A percentile compares a stretch with the other conserved stretches of the same genome.
phyloP scores from a whole-genome alignment of 176 grass and related monocot genomes.

The Musa beccarii region DNA sequence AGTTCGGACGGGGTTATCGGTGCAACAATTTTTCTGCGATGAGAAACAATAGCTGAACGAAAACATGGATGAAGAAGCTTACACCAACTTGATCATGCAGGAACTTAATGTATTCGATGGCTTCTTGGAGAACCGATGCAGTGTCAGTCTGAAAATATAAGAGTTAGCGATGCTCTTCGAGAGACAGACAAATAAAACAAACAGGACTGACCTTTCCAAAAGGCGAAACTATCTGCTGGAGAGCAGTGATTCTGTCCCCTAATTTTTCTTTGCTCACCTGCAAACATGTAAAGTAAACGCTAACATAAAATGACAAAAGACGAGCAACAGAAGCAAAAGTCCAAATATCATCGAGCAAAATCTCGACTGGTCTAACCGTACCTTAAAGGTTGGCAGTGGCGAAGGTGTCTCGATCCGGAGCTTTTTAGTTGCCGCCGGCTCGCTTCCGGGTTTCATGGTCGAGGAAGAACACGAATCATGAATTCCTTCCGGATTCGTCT shows the following conservation, averaged over 20 bases:
- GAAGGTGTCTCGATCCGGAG: constrained; percentile 42
- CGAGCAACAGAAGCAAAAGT: neutral
- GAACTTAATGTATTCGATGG: constrained; percentile 88
- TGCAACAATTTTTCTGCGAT: too few relatives aligned
- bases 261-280: constrained; percentile 97
- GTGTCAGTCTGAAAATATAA: constrained; percentile 59
- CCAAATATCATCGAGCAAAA: neutral
- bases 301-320: neutral
- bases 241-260: constrained; percentile 97
- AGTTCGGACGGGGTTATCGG: neutral
- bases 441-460: constrained; percentile 23
- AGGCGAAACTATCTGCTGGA: constrained; percentile 96
- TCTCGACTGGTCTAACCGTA: constrained; percentile 8
- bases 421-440: constrained; percentile 42
- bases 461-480: constrained; percentile 43
- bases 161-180: neutral
- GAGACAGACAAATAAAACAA: neutral
- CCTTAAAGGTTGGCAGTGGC: constrained; percentile 76
- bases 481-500: constrained; percentile 18
- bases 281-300: neutral
- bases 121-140: constrained; percentile 96
- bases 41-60: too few relatives aligned
- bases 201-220: constrained; percentile 79
- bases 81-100: constrained; percentile 82
- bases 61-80: constrained; percentile 18